Evolutionary conservation across 768 basidiomycete genomes (phyloP).

Genomic region (Podaxis rugospora): DNA sequence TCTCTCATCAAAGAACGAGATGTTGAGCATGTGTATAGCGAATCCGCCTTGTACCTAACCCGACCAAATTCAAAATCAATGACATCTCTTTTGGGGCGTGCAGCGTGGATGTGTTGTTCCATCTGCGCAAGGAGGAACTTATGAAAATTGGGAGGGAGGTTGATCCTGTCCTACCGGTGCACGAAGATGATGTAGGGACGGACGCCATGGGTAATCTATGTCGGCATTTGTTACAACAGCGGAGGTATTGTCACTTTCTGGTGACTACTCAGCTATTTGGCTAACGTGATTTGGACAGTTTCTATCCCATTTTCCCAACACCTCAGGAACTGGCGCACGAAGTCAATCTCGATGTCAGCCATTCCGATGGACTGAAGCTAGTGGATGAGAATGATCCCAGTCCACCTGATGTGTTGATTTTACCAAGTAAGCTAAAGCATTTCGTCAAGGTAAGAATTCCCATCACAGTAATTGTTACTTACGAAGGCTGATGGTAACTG

Average conservation of each 20-base stretch:
- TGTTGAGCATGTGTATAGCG: slow-evolving; percentile 39
- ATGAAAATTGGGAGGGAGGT: slow-evolving; percentile 63
- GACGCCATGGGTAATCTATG: slow-evolving; percentile 80
- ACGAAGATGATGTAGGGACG: slow-evolving; percentile 39
- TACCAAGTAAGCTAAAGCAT: slow-evolving; percentile 86
- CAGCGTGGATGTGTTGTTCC: slow-evolving; percentile 88
- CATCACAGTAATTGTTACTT: background rate
- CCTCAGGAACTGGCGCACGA: slow-evolving; percentile 71
- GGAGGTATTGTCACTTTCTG: slow-evolving; percentile 50
- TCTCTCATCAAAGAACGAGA: background rate
- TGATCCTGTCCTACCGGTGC: slow-evolving; percentile 35
- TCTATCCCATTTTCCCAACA: slow-evolving; percentile 92
- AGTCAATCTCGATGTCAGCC: slow-evolving; percentile 88
- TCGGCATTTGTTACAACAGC: slow-evolving; percentile 79
- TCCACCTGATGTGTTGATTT: slow-evolving; percentile 79
- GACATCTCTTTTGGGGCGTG: slow-evolving; percentile 73
- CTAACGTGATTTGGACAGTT: slow-evolving; percentile 41
- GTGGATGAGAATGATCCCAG: slow-evolving; percentile 36
- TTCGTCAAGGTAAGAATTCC: slow-evolving; percentile 68
- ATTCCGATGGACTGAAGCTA: slow-evolving; percentile 45
- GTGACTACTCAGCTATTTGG: background rate
- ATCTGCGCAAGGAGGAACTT: slow-evolving; percentile 81
- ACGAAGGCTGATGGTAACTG: background rate
- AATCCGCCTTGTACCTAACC: slow-evolving; percentile 82
- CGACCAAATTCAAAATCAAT: slow-evolving; percentile 81